Conservation (phyloP, 305 asterid species). For the Ilex paraguariensis region DNA sequence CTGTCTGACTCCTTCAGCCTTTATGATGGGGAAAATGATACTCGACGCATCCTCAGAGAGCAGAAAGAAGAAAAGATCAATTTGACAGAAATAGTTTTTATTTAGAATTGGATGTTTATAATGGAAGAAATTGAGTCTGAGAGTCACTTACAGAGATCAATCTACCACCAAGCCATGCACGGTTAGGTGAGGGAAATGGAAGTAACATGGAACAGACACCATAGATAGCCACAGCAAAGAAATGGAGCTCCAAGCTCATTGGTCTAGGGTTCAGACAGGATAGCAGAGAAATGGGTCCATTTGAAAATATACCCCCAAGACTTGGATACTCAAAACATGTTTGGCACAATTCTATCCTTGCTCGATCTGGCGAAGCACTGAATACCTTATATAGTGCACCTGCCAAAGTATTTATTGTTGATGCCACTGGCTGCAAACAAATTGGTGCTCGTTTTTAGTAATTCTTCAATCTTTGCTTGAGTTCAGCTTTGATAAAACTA, state of each 20-base stretch:
- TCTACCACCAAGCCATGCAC: slow-evolving; percentile 51
- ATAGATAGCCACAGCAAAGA: slow-evolving; percentile 66
- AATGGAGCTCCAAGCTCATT: slow-evolving; percentile 57
- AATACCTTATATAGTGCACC: slow-evolving; percentile 71
- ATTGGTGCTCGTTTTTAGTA: too few relatives aligned
- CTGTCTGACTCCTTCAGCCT: slow-evolving; percentile 34
- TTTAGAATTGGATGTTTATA: too few relatives aligned
- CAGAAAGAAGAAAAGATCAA: neutral
- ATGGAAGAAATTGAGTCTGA: neutral
- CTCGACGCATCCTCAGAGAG: slow-evolving; percentile 27
- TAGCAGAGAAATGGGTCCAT: slow-evolving; percentile 54
- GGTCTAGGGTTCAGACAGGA: slow-evolving; percentile 73
- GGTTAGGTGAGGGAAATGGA: slow-evolving; percentile 60
- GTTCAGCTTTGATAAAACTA: too few relatives aligned
- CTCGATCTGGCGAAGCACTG: slow-evolving; percentile 72
- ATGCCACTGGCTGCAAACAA: slow-evolving; percentile 67
- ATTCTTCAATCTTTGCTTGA: too few relatives aligned
- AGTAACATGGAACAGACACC: slow-evolving; percentile 62
- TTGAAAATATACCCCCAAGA: slow-evolving; percentile 62
- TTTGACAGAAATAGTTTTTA: too few relatives aligned
- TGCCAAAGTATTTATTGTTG: slow-evolving; percentile 74
- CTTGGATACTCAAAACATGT: slow-evolving; percentile 71
- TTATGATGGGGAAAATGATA: slow-evolving; percentile 32
- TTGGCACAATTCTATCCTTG: slow-evolving; percentile 63
- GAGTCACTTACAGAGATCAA: slow-evolving; percentile 44